A percentile compares a stretch with the other conserved stretches of the same genome.
phyloP scores from a whole-genome alignment of 441 rosid species.

The Populus hybrid region DNA sequence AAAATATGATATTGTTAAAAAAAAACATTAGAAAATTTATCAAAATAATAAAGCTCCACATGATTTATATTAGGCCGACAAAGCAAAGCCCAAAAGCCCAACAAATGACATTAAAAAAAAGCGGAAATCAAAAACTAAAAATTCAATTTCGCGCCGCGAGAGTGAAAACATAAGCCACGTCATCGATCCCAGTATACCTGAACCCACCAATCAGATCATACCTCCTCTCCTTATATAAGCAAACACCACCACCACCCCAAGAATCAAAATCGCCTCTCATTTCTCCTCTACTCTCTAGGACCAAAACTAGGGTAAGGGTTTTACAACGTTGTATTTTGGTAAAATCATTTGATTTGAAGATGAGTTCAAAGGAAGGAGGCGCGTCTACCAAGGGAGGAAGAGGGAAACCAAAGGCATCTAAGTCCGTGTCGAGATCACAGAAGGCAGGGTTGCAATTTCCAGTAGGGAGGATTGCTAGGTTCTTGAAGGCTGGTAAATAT shows the following conservation, averaged over 20 bases:
- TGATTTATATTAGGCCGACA: no score
- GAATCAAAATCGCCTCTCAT: background rate
- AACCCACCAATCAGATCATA: background rate
- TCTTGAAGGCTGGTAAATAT: constrained; percentile 68
- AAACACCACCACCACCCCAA: background rate
- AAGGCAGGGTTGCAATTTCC: constrained; percentile 91
- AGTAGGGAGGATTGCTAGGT: constrained; percentile 78
- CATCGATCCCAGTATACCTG: background rate
- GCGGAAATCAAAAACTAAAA: background rate
- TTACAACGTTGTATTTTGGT: background rate
- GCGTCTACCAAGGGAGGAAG: background rate
- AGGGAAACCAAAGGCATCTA: constrained; percentile 10
- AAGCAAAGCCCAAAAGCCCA: background rate
- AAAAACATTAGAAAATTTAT: no score
- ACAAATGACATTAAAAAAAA: background rate
- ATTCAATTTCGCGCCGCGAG: background rate
- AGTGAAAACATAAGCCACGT: background rate
- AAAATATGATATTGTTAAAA: no score
- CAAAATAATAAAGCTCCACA: no score
- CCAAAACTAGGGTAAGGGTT: constrained; percentile 20
- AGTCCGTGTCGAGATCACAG: constrained; percentile 62
- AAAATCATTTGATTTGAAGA: background rate
- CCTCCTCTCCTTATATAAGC: background rate
- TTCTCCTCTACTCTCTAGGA: background rate
- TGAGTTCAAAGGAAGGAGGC: background rate